These are phyloP conservation scores for Halophytophthora polymorphica DNA, from an alignment of 352 stramenopile species.

Conservation along the genomic window DNA sequence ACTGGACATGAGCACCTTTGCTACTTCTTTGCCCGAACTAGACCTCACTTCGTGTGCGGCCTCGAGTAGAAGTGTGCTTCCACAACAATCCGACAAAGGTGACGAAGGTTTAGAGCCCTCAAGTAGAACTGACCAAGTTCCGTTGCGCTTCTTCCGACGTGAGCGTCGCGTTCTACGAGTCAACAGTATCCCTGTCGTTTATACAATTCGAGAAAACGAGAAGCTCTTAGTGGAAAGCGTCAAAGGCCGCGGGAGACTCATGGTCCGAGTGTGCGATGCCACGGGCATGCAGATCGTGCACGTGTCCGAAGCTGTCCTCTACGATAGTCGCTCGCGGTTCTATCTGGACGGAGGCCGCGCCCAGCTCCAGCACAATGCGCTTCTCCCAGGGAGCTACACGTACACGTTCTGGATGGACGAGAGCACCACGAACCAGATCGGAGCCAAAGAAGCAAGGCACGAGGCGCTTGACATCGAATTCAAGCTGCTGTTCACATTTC, in stretches of 20 bases:
- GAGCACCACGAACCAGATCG: conserved; percentile 5
- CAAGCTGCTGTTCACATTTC: conserved; percentile 40
- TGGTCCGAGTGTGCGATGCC: conserved; percentile 57
- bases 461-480: conserved; percentile 36
- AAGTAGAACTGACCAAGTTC: conserved; percentile 2
- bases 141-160: conserved; percentile 38
- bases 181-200: conserved; percentile 36
- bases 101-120: conserved; percentile 11
- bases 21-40: no score
- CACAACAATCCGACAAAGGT: conserved; percentile 1
- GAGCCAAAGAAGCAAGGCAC: conserved; percentile 7
- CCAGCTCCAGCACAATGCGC: conserved; percentile 36
- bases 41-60: no score
- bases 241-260: conserved; percentile 46
- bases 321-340: conserved; percentile 67
- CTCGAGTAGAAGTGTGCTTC: no score
- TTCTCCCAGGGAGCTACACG: conserved; percentile 50
- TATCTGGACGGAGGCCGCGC: conserved; percentile 41
- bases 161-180: conserved; percentile 26
- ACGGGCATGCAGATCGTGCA: conserved; percentile 43
- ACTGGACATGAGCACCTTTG: no score
- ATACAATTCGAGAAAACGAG: conserved; percentile 44
- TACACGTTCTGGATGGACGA: conserved; percentile 76
- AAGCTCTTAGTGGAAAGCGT: conserved; percentile 57
- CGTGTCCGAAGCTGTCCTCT: conserved; percentile 60